phyloP scores from a whole-genome alignment of 83 land plant genomes.

The Thuja plicata region DNA sequence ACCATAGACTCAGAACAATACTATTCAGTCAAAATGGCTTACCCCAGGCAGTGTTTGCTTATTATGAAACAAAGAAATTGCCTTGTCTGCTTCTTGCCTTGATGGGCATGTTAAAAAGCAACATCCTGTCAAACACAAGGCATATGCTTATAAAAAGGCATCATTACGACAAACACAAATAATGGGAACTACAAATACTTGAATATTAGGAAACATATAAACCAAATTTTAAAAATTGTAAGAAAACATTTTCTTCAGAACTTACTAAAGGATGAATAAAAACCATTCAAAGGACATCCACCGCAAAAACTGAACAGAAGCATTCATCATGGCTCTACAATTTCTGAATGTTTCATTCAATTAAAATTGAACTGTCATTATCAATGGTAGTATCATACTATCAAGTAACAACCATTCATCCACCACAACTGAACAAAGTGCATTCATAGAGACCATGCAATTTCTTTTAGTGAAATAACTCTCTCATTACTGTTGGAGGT shows the following conservation, averaged over 20 bases:
- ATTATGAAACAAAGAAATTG: slow-evolving; percentile 83
- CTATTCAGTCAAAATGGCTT: background rate
- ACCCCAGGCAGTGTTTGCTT: slow-evolving; percentile 92
- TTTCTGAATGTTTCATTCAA: background rate
- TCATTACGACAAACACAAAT: background rate
- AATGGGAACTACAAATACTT: background rate
- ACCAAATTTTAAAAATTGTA: too few relatives aligned
- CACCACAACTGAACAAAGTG: background rate
- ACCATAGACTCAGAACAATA: background rate
- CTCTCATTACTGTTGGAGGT: background rate
- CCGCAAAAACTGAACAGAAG: background rate
- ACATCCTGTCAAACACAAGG: slow-evolving; percentile 58
- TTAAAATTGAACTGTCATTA: background rate
- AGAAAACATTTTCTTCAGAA: background rate
- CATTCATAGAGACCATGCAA: background rate
- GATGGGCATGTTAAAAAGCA: slow-evolving; percentile 89
- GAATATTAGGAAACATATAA: background rate
- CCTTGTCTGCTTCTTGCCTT: slow-evolving; percentile 93
- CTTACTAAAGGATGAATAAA: background rate
- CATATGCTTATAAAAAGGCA: background rate
- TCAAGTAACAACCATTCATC: background rate
- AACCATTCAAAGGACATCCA: background rate
- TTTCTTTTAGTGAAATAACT: background rate
- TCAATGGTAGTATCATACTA: background rate
- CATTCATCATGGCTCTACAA: background rate